A percentile compares a stretch with the other conserved stretches of the same genome.
phyloP scores from a whole-genome alignment of 352 stramenopile species.

The Pythium dissotocum region DNA sequence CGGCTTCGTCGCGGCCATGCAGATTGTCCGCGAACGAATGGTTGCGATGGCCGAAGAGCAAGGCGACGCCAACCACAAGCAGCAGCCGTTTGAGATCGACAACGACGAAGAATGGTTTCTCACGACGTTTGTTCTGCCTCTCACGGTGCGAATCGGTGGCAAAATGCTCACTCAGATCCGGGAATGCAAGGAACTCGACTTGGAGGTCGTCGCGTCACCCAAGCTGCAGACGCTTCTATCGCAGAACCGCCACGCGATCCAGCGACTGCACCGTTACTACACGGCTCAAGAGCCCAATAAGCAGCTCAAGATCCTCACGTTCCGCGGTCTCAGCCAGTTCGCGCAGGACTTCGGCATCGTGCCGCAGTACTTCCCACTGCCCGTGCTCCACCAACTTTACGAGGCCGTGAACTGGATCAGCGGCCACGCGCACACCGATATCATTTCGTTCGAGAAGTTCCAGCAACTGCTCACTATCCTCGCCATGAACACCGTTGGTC shows the following conservation, averaged over 20 bases:
- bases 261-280: slow-evolving; percentile 61
- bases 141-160: slow-evolving; percentile 45
- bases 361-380: slow-evolving; percentile 21
- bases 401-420: slow-evolving; percentile 70
- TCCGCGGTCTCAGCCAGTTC: slow-evolving; percentile 48
- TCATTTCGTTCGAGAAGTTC: slow-evolving; percentile 76
- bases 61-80: slow-evolving; percentile 24
- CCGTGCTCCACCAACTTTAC: slow-evolving; percentile 50
- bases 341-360: slow-evolving; percentile 52
- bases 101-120: slow-evolving; percentile 72
- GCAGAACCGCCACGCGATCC: slow-evolving; percentile 39
- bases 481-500: slow-evolving; percentile 14
- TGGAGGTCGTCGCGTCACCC: slow-evolving; percentile 28
- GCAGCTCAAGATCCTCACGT: slow-evolving; percentile 57
- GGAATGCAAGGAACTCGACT: slow-evolving; percentile 57
- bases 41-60: slow-evolving; percentile 47
- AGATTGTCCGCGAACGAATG: slow-evolving; percentile 56
- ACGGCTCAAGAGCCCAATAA: slow-evolving; percentile 35
- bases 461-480: slow-evolving; percentile 46
- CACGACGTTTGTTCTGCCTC: slow-evolving; percentile 50
- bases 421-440: slow-evolving; percentile 57
- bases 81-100: slow-evolving; percentile 40
- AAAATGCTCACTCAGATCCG: slow-evolving; percentile 51
- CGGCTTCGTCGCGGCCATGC: slow-evolving; percentile 57
- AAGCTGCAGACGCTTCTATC: slow-evolving; percentile 31